Evolutionary conservation across 805 yeast genomes (phyloP), one percentile per base, ranked within the genome.

Genomic region (Candida chilensis): DNA sequence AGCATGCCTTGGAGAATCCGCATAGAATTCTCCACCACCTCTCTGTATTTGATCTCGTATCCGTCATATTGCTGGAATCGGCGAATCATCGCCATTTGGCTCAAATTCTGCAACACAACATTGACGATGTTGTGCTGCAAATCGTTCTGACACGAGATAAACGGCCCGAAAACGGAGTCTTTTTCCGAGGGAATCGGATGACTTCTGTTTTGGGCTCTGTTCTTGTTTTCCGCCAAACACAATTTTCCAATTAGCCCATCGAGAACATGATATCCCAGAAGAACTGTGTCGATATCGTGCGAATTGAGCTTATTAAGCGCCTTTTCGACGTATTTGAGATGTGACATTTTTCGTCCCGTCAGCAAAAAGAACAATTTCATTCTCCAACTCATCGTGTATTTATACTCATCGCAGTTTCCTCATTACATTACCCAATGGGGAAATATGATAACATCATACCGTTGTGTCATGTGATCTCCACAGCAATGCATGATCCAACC

Each of bases 1-100:
- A 63, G 40, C n/a, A 62, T 32, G 2, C 70, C 70, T 36, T 58
- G 65, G 5, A 60, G 36, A 9, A 55, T 39, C 16, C 50, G n/a
- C n/a, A n/a, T n/a, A n/a, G n/a, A n/a, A n/a, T n/a, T n/a, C n/a
- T n/a, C n/a, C n/a, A n/a, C n/a, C n/a, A n/a, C n/a, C n/a, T n/a
- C n/a, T n/a, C n/a, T n/a, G n/a, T n/a, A n/a, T n/a, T n/a, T n/a
- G n/a, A n/a, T n/a, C n/a, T n/a, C n/a, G n/a, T n/a, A n/a, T n/a
- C n/a, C n/a, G n/a, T n/a, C n/a, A n/a, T n/a, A n/a, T n/a, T n/a
- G n/a, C n/a, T n/a, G n/a, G n/a, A n/a, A n/a, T n/a, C n/a, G n/a
- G n/a, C n/a, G n/a, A n/a, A n/a, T n/a, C n/a, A n/a, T n/a, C n/a
- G n/a, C n/a, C n/a, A 26, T 15, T 13, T 7, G 18, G 39, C 46